Conservation (phyloP, 2,329 filamentous ascomycete genomes). For the Tolypocladium amazonense region DNA sequence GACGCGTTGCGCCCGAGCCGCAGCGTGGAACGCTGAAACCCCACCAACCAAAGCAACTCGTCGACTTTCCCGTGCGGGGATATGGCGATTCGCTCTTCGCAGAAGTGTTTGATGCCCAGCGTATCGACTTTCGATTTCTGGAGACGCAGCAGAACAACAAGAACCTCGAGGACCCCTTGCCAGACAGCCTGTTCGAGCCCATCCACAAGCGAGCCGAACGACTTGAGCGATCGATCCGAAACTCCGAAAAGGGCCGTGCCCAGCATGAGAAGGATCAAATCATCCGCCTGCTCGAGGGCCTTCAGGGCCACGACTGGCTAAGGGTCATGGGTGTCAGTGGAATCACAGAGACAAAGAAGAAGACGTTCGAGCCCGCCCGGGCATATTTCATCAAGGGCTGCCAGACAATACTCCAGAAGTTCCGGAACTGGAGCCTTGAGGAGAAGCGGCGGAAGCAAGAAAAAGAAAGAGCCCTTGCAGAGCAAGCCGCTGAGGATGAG, state of each 20-base stretch:
- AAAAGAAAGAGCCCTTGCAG: conserved; percentile 47
- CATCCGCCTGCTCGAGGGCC: conserved; percentile 60
- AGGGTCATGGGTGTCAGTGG: conserved; percentile 82
- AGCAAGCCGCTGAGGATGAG: conserved; percentile 22
- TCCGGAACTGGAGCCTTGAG: conserved; percentile 76
- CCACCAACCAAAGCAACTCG: conserved; percentile 8
- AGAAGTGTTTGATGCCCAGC: conserved; percentile 45
- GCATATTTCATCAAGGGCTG: conserved; percentile 79
- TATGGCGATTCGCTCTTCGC: conserved; percentile 47
- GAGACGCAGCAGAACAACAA: conserved; percentile 34
- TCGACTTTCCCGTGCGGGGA: conserved; percentile 32
- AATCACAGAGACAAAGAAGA: conserved; percentile 76
- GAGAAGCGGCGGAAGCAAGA: conserved; percentile 75
- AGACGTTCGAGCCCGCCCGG: conserved; percentile 75
- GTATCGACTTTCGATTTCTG: conserved; percentile 44
- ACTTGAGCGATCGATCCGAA: conserved; percentile 50
- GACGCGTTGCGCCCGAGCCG: conserved; percentile 14
- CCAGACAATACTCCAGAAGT: conserved; percentile 73
- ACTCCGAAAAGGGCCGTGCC: conserved; percentile 52
- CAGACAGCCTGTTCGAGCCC: conserved; percentile 42
- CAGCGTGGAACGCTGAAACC: conserved; percentile 16
- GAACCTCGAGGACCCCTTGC: conserved; percentile 40
- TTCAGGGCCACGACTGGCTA: conserved; percentile 89
- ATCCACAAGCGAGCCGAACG: conserved; percentile 49
- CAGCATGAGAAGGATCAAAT: conserved; percentile 59